Evolutionary conservation across 139 green algal genomes (phyloP), one percentile per base, ranked within the genome.

Genomic region (Klebsormidium nitens): DNA sequence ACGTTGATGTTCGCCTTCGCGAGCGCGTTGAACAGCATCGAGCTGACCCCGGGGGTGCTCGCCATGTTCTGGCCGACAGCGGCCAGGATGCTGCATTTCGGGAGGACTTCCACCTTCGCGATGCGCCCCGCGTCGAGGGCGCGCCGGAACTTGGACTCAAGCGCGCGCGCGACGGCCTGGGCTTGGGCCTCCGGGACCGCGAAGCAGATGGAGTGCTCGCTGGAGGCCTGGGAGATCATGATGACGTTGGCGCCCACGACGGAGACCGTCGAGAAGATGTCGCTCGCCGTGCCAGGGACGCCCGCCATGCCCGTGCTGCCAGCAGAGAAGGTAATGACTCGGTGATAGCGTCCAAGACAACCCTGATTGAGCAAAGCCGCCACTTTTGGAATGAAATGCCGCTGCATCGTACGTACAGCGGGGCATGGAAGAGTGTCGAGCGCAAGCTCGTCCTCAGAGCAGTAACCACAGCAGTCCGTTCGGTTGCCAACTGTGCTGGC

Each of bases 181-280:
- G 71, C 71, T 2, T 79, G 64, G 1, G 5, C n/a, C 14, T 79
- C 39, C 0, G 52, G 46, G 28, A 71, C n/a, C 2, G 91, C 93
- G 78, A 98, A 98, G 87, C 93, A 98, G 61, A 98, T 87, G 34
- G 83, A 93, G 84, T 98, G 93, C 83, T 98, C 93, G 3, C 78
- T 91, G 52, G 81, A 91, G 46, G 91, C 93, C 71, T 76, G 69
- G 46, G 83, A 93, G 81, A 98, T 98, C 91, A 97, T 97, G 84
- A 96, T 95, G 49, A 96, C 93, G 81, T 98, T 98, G 67, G 95
- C 85, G 57, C 72, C 76, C 4, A 87, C 85, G 73, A 97, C 91
- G 1, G 86, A 84, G 37, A 97, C 87, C 8, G 84, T 83, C 39
- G 38, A 69, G 77, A 98, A 98, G 64, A 98, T 92, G 52, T 83